A percentile compares a stretch with the other conserved stretches of the same genome.
These are phyloP conservation scores for Pleodorina starrii DNA, from an alignment of 139 green algal species.

Conservation along the genomic window DNA sequence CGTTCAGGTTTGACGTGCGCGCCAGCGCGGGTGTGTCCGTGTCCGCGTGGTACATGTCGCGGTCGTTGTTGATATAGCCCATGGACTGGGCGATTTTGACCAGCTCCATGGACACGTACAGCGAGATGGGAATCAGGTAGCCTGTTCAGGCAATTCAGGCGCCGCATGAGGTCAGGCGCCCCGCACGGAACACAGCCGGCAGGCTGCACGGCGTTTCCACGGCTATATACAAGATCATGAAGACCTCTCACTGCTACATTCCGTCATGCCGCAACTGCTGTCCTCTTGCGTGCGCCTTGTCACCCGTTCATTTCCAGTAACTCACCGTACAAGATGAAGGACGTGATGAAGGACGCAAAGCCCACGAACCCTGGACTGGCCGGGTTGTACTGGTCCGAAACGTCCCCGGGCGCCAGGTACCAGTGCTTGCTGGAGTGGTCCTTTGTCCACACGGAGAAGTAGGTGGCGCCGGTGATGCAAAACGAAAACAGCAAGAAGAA, in stretches of 20 bases:
- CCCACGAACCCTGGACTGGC: constrained; percentile 53
- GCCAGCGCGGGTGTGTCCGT: constrained; percentile 81
- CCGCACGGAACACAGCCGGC: no score
- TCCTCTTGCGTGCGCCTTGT: no score
- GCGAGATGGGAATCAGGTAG: constrained; percentile 98
- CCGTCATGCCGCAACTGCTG: no score
- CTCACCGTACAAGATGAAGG: constrained; percentile 84
- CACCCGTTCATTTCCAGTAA: no score
- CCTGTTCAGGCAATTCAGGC: no score
- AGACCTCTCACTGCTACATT: no score
- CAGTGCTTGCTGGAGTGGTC: constrained; percentile 58
- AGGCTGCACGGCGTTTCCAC: no score
- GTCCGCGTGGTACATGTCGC: constrained; percentile 83
- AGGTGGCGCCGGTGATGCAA: constrained; percentile 72
- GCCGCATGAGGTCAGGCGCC: no score
- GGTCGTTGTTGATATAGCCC: constrained; percentile 87
- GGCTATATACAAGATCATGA: no score
- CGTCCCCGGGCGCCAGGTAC: constrained; percentile 70
- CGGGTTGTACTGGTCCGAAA: constrained; percentile 64
- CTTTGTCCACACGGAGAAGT: constrained; percentile 69
- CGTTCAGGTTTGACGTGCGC: constrained; percentile 96
- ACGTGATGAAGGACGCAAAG: constrained; percentile 80
- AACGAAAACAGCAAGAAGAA: constrained; percentile 81
- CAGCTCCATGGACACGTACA: constrained; percentile 98
- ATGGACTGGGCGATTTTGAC: constrained; percentile 93